phyloP scores from a whole-genome alignment of 805 yeast species.

The Ogataea polymorpha region DNA sequence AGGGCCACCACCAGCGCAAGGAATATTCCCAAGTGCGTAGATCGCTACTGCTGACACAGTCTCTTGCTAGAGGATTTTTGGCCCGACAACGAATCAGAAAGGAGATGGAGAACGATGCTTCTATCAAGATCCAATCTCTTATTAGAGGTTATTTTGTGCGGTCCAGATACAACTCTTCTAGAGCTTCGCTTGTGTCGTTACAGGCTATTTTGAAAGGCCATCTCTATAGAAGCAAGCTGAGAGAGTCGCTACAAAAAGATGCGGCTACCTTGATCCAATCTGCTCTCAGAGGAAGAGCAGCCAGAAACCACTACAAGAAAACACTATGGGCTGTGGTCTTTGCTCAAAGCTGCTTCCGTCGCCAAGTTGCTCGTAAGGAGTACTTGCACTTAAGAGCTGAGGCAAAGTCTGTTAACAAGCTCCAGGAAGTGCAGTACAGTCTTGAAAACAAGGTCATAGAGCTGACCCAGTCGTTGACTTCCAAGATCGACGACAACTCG shows the following conservation, averaged over 20 bases:
- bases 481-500: slow-evolving; percentile 80
- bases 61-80: slow-evolving; percentile 59
- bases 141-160: slow-evolving; percentile 55
- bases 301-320: slow-evolving; percentile 49
- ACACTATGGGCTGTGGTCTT: slow-evolving; percentile 56
- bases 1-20: slow-evolving; percentile 60
- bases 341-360: slow-evolving; percentile 76
- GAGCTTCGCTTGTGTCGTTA: slow-evolving; percentile 38
- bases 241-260: slow-evolving; percentile 46
- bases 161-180: slow-evolving; percentile 33
- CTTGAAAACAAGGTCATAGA: slow-evolving; percentile 97
- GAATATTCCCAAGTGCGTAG: slow-evolving; percentile 51
- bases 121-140: slow-evolving; percentile 66
- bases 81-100: slow-evolving; percentile 53
- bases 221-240: slow-evolving; percentile 49
- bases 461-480: slow-evolving; percentile 78
- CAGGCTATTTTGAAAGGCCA: slow-evolving; percentile 52
- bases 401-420: slow-evolving; percentile 86
- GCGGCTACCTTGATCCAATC: slow-evolving; percentile 77
- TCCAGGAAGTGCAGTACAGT: slow-evolving; percentile 87
- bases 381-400: slow-evolving; percentile 69
- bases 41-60: slow-evolving; percentile 57
- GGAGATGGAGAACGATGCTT: slow-evolving; percentile 59
- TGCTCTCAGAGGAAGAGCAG: slow-evolving; percentile 62
- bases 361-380: slow-evolving; percentile 67